Evolutionary conservation across 768 basidiomycete species (phyloP), one percentile per base, ranked within the genome.

Genomic region (Suillus weaverae): DNA sequence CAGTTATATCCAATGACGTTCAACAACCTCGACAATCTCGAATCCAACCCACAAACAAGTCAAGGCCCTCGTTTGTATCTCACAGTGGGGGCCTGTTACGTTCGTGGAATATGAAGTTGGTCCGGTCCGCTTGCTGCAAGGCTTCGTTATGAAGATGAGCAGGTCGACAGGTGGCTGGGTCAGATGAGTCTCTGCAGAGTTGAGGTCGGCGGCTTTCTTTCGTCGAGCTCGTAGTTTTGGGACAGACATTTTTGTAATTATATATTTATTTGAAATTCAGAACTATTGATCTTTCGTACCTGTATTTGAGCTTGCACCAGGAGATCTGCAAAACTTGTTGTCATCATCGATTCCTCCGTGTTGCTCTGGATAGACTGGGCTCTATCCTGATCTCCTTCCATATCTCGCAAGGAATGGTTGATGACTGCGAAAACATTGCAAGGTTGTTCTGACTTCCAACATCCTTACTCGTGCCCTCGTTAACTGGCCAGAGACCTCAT

Each of bases 21-120:
- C 13, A n/a, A 30, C 60, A 35, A 8, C 16, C 20, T 64, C 48
- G 6, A 64, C n/a, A 36, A 22, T 43, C 13, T 44, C 13, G 22
- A 10, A 18, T 54, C 10, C 51, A 13, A 54, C 76, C 75, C 77
- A 76, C 70, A 67, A 83, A 86, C 81, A 78, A 85, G 88, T 89
- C 88, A 89, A 88, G 88, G 84, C 81, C 78, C 81, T 77, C 79
- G 81, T 79, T 73, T 68, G 72, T 44, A 57, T 71, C 71, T 44
- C 70, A 85, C 78, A 77, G 77, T 80, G 71, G 78, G 83, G 81
- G 83, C 80, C 84, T 88, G 88, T 89, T 89, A 89, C 87, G 87
- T 84, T 85, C 79, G 82, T 89, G 88, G 87, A 85, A 89, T 67
- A 89, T 78, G 66, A 65, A 86, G 65, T 67, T 70, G 75, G 71